These are phyloP conservation scores for Gynostemma pentaphyllum DNA, from an alignment of 306 rosid genomes.

Conservation along the genomic window DNA sequence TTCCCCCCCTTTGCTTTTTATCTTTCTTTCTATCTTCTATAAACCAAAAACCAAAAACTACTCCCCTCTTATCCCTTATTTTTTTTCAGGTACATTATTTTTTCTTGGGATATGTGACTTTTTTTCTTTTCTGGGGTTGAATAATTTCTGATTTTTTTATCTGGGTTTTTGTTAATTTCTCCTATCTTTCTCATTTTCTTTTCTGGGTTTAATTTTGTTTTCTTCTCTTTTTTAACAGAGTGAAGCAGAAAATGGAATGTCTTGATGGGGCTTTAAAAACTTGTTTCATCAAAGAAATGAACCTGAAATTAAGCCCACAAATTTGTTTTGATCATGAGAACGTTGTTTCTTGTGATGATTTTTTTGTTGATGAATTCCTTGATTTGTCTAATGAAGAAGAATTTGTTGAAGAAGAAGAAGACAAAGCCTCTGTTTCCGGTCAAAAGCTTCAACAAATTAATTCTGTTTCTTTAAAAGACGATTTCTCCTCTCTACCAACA, in stretches of 20 bases:
- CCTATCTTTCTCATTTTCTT: neutral
- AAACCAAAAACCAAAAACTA: neutral
- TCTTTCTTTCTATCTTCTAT: neutral
- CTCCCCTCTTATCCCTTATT: neutral
- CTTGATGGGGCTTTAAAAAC: constrained; percentile 58
- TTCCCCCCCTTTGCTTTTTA: neutral
- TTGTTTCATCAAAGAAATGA: constrained; percentile 40
- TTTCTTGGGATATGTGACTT: neutral
- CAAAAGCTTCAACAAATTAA: neutral
- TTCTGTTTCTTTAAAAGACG: constrained; percentile 14
- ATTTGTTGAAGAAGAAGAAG: constrained; percentile 18
- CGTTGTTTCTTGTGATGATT: constrained; percentile 45
- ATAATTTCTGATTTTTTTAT: neutral
- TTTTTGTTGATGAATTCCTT: constrained; percentile 63
- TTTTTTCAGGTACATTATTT: constrained; percentile 9
- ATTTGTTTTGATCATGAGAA: constrained; percentile 32
- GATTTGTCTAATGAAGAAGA: constrained; percentile 60
- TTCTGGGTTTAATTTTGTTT: neutral
- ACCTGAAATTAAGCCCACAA: constrained; percentile 29
- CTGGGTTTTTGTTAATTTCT: neutral
- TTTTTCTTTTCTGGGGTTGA: neutral
- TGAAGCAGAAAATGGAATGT: constrained; percentile 61
- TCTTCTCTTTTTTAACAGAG: constrained; percentile 15
- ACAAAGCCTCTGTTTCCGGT: constrained; percentile 14
- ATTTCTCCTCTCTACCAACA: constrained; percentile 27